These are phyloP conservation scores for Flammula alnicola DNA, from an alignment of 1,284 basidiomycete genomes.

Conservation along the genomic window DNA sequence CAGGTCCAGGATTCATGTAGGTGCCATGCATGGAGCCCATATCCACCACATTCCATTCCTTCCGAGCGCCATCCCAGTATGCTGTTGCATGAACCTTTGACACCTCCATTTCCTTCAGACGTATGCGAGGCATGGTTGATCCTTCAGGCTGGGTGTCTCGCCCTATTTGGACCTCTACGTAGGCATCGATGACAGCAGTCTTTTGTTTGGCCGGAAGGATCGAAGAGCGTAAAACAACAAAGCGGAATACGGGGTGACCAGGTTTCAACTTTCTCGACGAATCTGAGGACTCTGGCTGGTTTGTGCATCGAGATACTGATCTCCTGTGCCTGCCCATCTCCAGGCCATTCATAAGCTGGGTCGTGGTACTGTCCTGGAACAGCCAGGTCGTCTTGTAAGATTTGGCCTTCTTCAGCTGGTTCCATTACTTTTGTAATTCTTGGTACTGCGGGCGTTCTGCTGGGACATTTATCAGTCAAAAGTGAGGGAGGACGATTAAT, in stretches of 20 bases:
- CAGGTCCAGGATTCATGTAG: slow-evolving; percentile 47
- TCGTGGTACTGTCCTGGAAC: slow-evolving; percentile 42
- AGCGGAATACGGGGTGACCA: slow-evolving; percentile 45
- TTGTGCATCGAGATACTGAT: neutral
- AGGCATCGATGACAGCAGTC: slow-evolving; percentile 65
- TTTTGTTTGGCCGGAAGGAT: slow-evolving; percentile 55
- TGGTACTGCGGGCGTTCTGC: neutral
- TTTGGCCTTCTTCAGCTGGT: slow-evolving; percentile 24
- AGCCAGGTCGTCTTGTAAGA: slow-evolving; percentile 9
- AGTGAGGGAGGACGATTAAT: neutral
- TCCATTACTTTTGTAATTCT: slow-evolving; percentile 16
- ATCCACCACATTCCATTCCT: slow-evolving; percentile 74
- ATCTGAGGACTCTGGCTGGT: neutral
- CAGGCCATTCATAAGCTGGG: slow-evolving; percentile 62
- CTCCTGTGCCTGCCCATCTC: slow-evolving; percentile 30
- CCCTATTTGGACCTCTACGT: slow-evolving; percentile 70
- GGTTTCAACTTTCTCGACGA: slow-evolving; percentile 10
- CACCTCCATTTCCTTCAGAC: slow-evolving; percentile 80
- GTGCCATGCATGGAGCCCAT: slow-evolving; percentile 85
- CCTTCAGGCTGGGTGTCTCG: slow-evolving; percentile 60
- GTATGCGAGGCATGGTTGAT: slow-evolving; percentile 60
- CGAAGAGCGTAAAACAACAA: slow-evolving; percentile 56
- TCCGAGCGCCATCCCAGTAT: slow-evolving; percentile 65
- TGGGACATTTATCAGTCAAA: slow-evolving; percentile 2
- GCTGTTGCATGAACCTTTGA: slow-evolving; percentile 78